Evolutionary conservation across 352 stramenopile species (phyloP), one percentile per base, ranked within the genome.

Genomic region (Elongisporangium senticosum): DNA sequence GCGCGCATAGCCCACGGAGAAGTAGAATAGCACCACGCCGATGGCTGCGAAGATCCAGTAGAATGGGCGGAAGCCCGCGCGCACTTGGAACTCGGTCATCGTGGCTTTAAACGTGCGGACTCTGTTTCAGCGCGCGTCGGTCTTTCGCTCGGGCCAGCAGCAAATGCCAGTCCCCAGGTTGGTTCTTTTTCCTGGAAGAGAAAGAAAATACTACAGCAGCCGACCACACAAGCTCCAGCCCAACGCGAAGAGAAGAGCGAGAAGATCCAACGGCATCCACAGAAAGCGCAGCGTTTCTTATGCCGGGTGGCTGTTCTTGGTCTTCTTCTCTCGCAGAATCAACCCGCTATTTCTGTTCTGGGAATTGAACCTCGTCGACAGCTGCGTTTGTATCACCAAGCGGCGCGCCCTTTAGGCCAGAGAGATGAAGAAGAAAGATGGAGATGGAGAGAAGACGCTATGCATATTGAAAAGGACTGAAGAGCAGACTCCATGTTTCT

Each of bases 11-110:
- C 79, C 74, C 22, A 90, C 64, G 2, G 82, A 78, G 59, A 71
- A 91, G 71, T 83, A 88, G 49, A 90, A 83, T 55, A 94, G 75
- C 51, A 92, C 74, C 53, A 85, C 39, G 19, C 74, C 72, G 15
- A 75, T 33, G 10, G 49, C 80, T 3, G 74, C 80, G 55, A 91
- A 88, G 63, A 86, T 63, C 75, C 82, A 90, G 69, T 86, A 92
- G 63, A 92, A 75, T 10, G 79, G 77, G 17, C 73, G 56, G 56
- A 82, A 86, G 37, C 55, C 75, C 1, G 74, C 55, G 37, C 76
- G 56, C 49, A 91, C 71, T n/a, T 73, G 51, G 51, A 88, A 65
- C 14, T 85, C 68, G 33, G 53, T 64, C 60, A 43, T 68, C 60
- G 55, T 67, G 58, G 49, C 56, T 53, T 7, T 37, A 1, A 6